Evolutionary conservation across 2,329 filamentous ascomycete species (phyloP).

Genomic region (Cercospora sesami): DNA sequence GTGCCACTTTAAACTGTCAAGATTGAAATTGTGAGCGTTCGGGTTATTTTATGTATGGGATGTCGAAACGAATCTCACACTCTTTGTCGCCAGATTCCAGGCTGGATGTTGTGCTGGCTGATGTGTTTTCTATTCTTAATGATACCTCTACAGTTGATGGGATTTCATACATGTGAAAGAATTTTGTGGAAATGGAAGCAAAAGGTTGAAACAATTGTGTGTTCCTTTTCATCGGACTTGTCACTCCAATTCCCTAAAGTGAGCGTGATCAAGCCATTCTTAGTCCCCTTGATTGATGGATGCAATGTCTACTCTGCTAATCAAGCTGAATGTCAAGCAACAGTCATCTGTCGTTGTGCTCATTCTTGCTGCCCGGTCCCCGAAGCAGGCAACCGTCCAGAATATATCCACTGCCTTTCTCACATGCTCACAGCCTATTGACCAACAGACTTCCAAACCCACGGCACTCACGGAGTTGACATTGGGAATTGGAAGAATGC

Average conservation of each 20-base stretch:
- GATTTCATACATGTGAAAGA: constrained; percentile 1
- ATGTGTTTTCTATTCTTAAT: constrained; percentile 19
- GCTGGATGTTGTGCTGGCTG: constrained; percentile 7
- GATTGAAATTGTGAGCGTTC: constrained; percentile 9
- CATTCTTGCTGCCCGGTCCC: too few relatives aligned
- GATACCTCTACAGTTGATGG: constrained; percentile 25
- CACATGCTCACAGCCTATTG: not conserved
- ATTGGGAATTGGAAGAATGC: too few relatives aligned
- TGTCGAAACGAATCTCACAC: constrained; percentile 13
- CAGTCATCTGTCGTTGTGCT: too few relatives aligned
- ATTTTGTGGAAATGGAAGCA: constrained; percentile 11
- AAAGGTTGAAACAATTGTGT: constrained; percentile 17
- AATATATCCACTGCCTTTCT: not conserved
- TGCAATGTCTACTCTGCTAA: too few relatives aligned
- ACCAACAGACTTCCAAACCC: not conserved
- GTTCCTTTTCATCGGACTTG: not conserved
- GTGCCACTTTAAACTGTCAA: not conserved
- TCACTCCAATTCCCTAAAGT: not conserved
- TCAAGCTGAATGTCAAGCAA: too few relatives aligned
- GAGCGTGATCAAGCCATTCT: not conserved
- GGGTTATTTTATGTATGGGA: constrained; percentile 8
- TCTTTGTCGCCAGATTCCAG: constrained; percentile 2
- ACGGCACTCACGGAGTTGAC: not conserved
- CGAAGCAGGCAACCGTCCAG: too few relatives aligned
- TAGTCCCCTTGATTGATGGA: too few relatives aligned